These are phyloP conservation scores for Phytophthora europaea DNA, from an alignment of 352 stramenopile species.

Conservation along the genomic window DNA sequence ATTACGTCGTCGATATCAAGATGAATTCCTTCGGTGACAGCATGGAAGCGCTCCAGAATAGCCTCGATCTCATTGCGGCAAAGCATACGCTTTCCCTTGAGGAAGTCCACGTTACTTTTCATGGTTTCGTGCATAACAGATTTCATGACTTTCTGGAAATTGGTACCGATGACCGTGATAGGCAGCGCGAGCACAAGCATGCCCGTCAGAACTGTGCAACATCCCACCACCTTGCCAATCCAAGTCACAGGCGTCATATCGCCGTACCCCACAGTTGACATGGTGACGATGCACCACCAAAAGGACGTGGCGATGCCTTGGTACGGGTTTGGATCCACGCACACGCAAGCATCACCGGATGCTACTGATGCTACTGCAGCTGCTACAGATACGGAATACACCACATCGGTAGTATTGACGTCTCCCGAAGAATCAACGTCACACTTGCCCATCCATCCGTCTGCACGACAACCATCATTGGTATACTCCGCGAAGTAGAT, in stretches of 20 bases:
- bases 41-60: slow-evolving; percentile 77
- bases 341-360: slow-evolving; percentile 45
- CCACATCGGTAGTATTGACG: slow-evolving; percentile 19
- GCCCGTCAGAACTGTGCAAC: slow-evolving; percentile 77
- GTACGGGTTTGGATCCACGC: slow-evolving; percentile 86
- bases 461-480: slow-evolving; percentile 62
- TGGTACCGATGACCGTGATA: slow-evolving; percentile 92
- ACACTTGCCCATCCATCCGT: slow-evolving; percentile 71
- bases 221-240: slow-evolving; percentile 77
- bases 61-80: slow-evolving; percentile 80
- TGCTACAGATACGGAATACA: slow-evolving; percentile 35
- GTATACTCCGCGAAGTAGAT: slow-evolving; percentile 90
- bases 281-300: slow-evolving; percentile 94
- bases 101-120: slow-evolving; percentile 81
- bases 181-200: slow-evolving; percentile 91
- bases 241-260: slow-evolving; percentile 88
- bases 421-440: slow-evolving; percentile 11
- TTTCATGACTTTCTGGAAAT: slow-evolving; percentile 91
- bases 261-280: slow-evolving; percentile 92
- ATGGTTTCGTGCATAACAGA: slow-evolving; percentile 80
- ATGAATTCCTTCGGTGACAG: slow-evolving; percentile 78
- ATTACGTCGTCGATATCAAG: slow-evolving; percentile 85
- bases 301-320: slow-evolving; percentile 82
- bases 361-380: slow-evolving; percentile 36
- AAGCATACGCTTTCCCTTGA: slow-evolving; percentile 78